These are phyloP conservation scores for Phylloporus sp. DNA, from an alignment of 768 basidiomycete species.

Conservation along the genomic window DNA sequence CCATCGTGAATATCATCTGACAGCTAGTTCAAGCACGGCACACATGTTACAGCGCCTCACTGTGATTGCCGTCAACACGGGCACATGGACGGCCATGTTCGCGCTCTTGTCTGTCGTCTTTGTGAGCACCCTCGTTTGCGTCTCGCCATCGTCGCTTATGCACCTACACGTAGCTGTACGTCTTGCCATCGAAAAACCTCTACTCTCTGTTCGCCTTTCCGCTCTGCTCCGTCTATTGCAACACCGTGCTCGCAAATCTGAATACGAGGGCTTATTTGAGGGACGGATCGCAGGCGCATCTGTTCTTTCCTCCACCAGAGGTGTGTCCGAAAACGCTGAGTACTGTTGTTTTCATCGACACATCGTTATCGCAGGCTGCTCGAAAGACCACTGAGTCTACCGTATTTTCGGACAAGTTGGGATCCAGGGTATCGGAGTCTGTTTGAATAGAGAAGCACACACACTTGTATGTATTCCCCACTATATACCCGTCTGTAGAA, in stretches of 20 bases:
- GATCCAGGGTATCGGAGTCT: too few species aligned
- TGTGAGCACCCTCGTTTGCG: background rate
- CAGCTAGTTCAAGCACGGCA: background rate
- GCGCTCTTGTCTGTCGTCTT: conserved; percentile 34
- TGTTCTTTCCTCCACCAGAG: background rate
- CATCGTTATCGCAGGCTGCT: background rate
- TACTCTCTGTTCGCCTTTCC: background rate
- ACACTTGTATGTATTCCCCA: too few species aligned
- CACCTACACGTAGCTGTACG: background rate
- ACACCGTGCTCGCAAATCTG: conserved; percentile 7
- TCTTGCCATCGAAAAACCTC: background rate
- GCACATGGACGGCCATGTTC: conserved; percentile 48
- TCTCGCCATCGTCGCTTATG: background rate
- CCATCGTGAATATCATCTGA: background rate
- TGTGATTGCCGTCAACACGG: conserved; percentile 7
- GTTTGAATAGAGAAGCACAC: too few species aligned
- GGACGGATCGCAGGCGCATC: background rate
- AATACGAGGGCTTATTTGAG: conserved; percentile 1
- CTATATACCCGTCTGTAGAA: too few species aligned
- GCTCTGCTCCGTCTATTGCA: conserved; percentile 3
- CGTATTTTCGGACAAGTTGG: background rate
- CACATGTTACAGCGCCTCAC: conserved; percentile 1
- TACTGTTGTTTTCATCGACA: background rate
- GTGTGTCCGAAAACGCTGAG: background rate
- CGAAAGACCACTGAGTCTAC: background rate